Evolutionary conservation across 108 stramenopile species (phyloP), one percentile per base, ranked within the genome.

Genomic region (Cyclotella sp.): DNA sequence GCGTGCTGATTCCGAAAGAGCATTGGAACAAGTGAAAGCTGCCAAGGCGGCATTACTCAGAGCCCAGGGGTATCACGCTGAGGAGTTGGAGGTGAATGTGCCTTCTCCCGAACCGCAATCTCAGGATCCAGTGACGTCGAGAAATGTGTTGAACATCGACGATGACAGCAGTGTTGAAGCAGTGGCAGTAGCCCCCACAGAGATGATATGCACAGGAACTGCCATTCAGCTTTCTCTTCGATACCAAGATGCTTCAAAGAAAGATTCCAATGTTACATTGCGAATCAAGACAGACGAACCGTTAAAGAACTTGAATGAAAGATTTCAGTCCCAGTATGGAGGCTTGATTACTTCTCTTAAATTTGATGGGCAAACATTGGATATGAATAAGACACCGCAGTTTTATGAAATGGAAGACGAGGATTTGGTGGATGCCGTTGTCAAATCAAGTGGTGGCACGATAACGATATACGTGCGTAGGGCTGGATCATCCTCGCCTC

Each of bases 401-500:
- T 88, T 61, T 41, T 88, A 88, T 78, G 92, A 91, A 0, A 88
- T 93, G 82, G 89, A 90, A 59, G 86, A 88, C 54, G 89, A 84
- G 60, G 90, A 91, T 75, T 55, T 93, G 43, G 68, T 92, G 19
- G 88, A 92, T 72, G 82, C 83, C 30, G 63, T 59, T 14, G 69
- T 86, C 14, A 18, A 30, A 68, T 9, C 43, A 27, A 29, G 55
- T 40, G 55, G 54, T n/a, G 40, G 39, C 8, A 18, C 22, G 22
- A 16, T 76, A 15, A 52, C 30, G 16, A 45, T 79, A 54, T 58
- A 44, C 0, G 73, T 79, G 24, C 73, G 66, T 19, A 65, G 59
- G 13, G 24, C 22, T 16, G 73, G 63, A 46, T 47, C 41, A 7
- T n/a, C 46, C 22, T 24, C 19, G 7, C 47, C 73, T 19, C 73